phyloP scores from a whole-genome alignment of 2,329 filamentous ascomycete species.

The Talaromyces sp. region DNA sequence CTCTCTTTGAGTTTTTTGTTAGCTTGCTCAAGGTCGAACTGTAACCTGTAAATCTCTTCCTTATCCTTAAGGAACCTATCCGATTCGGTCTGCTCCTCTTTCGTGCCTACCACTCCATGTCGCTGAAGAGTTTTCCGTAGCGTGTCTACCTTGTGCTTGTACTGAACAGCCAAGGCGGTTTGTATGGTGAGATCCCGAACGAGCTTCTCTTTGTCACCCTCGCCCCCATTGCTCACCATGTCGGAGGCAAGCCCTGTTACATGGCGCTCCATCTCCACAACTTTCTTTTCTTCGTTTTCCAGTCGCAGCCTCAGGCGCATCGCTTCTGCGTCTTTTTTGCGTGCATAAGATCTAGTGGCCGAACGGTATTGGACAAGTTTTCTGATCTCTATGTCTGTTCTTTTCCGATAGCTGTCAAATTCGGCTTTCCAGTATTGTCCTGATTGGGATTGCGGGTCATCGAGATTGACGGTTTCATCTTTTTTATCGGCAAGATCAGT shows the following conservation, averaged over 20 bases:
- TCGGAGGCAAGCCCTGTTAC: constrained; percentile 39
- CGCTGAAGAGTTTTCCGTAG: constrained; percentile 34
- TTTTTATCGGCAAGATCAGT: constrained; percentile 26
- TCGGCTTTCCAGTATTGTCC: constrained; percentile 60
- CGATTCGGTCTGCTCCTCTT: constrained; percentile 20
- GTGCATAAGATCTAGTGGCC: constrained; percentile 55
- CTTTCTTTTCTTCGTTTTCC: constrained; percentile 45
- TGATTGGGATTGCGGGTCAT: constrained; percentile 53
- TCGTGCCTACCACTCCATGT: constrained; percentile 33
- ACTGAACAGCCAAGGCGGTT: constrained; percentile 40
- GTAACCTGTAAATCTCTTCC: constrained; percentile 25
- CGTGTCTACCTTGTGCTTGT: constrained; percentile 38
- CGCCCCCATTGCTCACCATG: constrained; percentile 28
- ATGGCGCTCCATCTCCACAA: constrained; percentile 40
- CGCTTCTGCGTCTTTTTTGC: constrained; percentile 55
- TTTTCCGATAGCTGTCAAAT: constrained; percentile 55
- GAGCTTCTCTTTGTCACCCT: constrained; percentile 35
- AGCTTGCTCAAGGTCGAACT: constrained; percentile 31
- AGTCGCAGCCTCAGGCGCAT: constrained; percentile 50
- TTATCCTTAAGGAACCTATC: constrained; percentile 24
- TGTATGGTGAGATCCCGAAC: constrained; percentile 40
- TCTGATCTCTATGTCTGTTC: constrained; percentile 56
- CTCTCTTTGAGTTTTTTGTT: constrained; percentile 31
- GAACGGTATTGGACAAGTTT: constrained; percentile 58
- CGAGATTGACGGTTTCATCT: constrained; percentile 51